Conservation (phyloP, 2,329 filamentous ascomycete genomes). For the Pseudopithomyces chartarum region DNA sequence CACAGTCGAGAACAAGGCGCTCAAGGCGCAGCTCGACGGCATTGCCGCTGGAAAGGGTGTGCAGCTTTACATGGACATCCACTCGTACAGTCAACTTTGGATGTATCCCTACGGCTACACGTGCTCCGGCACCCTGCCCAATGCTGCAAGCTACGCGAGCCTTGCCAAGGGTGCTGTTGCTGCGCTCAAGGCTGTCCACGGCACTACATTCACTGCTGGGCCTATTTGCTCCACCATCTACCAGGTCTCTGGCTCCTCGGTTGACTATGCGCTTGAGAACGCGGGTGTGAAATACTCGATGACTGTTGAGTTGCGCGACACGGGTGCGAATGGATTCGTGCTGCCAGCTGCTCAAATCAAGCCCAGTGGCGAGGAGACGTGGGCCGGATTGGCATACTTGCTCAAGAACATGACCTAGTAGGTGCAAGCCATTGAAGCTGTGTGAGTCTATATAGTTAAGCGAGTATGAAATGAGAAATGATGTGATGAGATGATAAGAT, state of each 20-base stretch:
- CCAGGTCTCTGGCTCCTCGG: conserved; percentile 54
- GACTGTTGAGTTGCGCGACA: conserved; percentile 57
- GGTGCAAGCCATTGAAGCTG: background rate
- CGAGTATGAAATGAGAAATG: background rate
- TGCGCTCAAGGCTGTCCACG: conserved; percentile 62
- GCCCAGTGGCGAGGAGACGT: conserved; percentile 54
- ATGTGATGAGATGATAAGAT: background rate
- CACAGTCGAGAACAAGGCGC: conserved; percentile 44
- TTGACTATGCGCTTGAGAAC: conserved; percentile 52
- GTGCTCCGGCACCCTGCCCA: conserved; percentile 54
- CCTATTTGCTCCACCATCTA: conserved; percentile 67
- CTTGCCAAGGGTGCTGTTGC: conserved; percentile 57
- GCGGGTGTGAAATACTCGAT: conserved; percentile 52
- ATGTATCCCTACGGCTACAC: conserved; percentile 65
- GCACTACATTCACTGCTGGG: conserved; percentile 49
- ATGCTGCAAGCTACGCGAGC: conserved; percentile 55
- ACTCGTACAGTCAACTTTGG: conserved; percentile 59
- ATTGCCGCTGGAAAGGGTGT: conserved; percentile 56
- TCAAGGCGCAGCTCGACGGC: conserved; percentile 54
- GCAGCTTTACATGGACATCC: conserved; percentile 68
- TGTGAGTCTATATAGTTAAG: background rate
- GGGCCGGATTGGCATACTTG: conserved; percentile 47
- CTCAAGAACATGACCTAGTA: conserved; percentile 31
- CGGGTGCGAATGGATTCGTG: conserved; percentile 55
- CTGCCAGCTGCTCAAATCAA: conserved; percentile 56